phyloP scores from a whole-genome alignment of 2,329 filamentous ascomycete genomes.

The Furcasterigmium sp. region DNA sequence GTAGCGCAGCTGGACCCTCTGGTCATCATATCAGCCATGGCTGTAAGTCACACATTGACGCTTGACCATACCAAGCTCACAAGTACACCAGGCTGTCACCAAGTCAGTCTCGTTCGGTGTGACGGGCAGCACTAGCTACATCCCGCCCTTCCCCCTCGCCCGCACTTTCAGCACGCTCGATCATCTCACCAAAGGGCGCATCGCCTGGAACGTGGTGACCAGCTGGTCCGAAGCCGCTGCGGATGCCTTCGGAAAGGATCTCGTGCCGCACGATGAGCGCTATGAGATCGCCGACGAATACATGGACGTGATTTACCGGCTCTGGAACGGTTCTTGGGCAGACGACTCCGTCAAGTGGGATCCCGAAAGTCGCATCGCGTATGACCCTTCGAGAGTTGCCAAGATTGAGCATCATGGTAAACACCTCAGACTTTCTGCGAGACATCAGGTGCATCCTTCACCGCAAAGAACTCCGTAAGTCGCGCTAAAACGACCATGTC shows the following conservation, averaged over 20 bases:
- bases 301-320: constrained; percentile 53
- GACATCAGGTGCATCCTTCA: constrained; percentile 46
- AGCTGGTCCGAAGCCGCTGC: constrained; percentile 52
- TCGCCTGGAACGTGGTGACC: constrained; percentile 65
- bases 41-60: no score
- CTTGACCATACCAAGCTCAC: no score
- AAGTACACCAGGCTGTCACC: constrained; percentile 31
- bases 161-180: constrained; percentile 59
- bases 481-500: no score
- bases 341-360: constrained; percentile 52
- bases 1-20: not conserved
- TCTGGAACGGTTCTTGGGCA: constrained; percentile 52
- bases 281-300: constrained; percentile 60
- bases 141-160: constrained; percentile 56
- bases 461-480: constrained; percentile 47
- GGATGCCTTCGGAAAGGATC: constrained; percentile 55
- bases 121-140: constrained; percentile 58
- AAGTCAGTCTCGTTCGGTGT: constrained; percentile 59
- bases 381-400: constrained; percentile 52
- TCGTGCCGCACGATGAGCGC: constrained; percentile 56
- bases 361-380: constrained; percentile 47
- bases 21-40: not conserved
- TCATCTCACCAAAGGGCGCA: constrained; percentile 54
- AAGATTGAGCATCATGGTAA: constrained; percentile 47
- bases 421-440: constrained; percentile 19